phyloP scores from a whole-genome alignment of 1,139 yeast species.

The Diutina sp. region DNA sequence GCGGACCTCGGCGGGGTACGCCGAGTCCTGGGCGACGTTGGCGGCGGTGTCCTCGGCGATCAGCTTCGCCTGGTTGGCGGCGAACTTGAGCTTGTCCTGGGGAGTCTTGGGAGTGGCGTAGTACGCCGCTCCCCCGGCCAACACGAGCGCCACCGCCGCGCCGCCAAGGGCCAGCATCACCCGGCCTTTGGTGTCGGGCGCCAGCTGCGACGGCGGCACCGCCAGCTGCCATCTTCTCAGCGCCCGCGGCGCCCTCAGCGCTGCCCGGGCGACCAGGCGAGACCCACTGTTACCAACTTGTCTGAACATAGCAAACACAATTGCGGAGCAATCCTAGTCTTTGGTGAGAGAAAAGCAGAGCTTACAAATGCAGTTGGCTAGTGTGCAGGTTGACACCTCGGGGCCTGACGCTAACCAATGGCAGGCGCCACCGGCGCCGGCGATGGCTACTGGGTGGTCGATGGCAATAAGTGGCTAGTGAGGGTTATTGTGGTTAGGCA shows the following conservation, averaged over 20 bases:
- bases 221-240: background rate
- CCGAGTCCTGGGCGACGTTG: background rate
- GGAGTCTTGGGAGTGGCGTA: background rate
- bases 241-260: background rate
- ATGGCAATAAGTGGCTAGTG: too few species aligned
- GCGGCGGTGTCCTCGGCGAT: background rate
- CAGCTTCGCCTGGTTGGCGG: background rate
- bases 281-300: background rate
- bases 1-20: background rate
- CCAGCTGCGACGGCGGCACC: background rate
- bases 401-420: too few species aligned
- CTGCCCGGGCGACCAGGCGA: background rate
- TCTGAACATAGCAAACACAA: background rate
- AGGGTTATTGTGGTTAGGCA: too few species aligned
- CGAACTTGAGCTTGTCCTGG: background rate
- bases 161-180: background rate
- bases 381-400: background rate
- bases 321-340: background rate
- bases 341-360: background rate
- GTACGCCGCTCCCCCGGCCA: conserved; percentile 1
- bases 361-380: background rate
- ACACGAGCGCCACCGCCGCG: background rate
- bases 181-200: background rate
- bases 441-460: too few species aligned
- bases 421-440: too few species aligned